Evolutionary conservation across 2,329 filamentous ascomycete species (phyloP).

Genomic region (Didymella segeticola): DNA sequence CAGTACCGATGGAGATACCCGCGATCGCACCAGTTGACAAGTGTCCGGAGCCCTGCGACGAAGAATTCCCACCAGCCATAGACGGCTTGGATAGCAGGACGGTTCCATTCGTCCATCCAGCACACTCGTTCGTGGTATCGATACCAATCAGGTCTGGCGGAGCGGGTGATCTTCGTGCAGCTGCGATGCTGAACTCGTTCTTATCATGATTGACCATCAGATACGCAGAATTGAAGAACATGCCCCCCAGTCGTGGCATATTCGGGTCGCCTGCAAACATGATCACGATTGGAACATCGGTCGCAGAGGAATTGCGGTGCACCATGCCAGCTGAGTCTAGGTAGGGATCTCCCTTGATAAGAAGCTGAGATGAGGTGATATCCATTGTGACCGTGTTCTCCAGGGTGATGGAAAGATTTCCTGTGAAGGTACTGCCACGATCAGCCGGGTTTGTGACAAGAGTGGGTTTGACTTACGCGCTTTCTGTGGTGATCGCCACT

Average conservation of each 20-base stretch:
- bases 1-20: too few relatives aligned
- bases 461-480: background rate
- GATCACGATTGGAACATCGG: conserved; percentile 10
- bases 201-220: conserved; percentile 18
- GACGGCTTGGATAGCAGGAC: too few relatives aligned
- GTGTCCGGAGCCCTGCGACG: too few relatives aligned
- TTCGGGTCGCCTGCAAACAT: conserved; percentile 1
- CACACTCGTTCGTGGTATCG: conserved; percentile 7
- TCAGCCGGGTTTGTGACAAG: background rate
- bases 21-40: too few relatives aligned
- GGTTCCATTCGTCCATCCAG: background rate
- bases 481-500: too few relatives aligned
- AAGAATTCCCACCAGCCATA: too few relatives aligned
- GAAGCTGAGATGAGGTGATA: conserved; percentile 5
- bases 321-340: conserved; percentile 1
- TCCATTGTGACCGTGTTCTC: background rate
- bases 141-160: conserved; percentile 7
- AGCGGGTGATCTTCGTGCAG: background rate
- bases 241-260: conserved; percentile 16
- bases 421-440: background rate
- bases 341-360: conserved; percentile 13
- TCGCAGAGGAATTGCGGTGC: background rate
- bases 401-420: background rate
- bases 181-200: conserved; percentile 13
- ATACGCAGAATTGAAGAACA: conserved; percentile 16